Evolutionary conservation across 1,139 yeast species (phyloP).

Genomic region (Nadsonia starkeyi-henricii): DNA sequence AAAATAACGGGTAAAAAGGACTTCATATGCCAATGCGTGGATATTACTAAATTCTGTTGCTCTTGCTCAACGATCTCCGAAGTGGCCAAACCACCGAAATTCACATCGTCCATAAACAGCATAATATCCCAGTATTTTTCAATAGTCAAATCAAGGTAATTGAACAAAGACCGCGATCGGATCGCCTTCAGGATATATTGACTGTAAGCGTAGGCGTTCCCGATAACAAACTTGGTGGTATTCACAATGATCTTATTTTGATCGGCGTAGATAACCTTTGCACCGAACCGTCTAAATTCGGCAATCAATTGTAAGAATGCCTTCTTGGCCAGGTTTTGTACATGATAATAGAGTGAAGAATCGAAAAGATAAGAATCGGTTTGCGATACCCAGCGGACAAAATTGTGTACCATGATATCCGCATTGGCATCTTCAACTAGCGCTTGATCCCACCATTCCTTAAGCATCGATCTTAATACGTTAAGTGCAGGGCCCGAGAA

Average conservation of each 20-base stretch:
- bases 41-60: slow-evolving; percentile 43
- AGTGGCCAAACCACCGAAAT: slow-evolving; percentile 76
- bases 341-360: slow-evolving; percentile 68
- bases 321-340: slow-evolving; percentile 75
- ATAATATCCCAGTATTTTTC: slow-evolving; percentile 79
- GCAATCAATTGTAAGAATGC: slow-evolving; percentile 69
- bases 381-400: slow-evolving; percentile 80
- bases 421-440: slow-evolving; percentile 54
- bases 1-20: slow-evolving; percentile 60
- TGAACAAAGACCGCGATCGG: slow-evolving; percentile 68
- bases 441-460: slow-evolving; percentile 93
- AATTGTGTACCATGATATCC: slow-evolving; percentile 70
- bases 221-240: slow-evolving; percentile 68
- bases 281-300: slow-evolving; percentile 68
- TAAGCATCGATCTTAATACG: slow-evolving; percentile 61
- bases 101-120: slow-evolving; percentile 89
- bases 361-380: slow-evolving; percentile 64
- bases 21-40: slow-evolving; percentile 71
- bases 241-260: slow-evolving; percentile 60
- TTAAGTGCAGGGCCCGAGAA: slow-evolving; percentile 66
- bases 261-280: slow-evolving; percentile 67
- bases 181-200: slow-evolving; percentile 71
- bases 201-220: slow-evolving; percentile 87
- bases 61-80: slow-evolving; percentile 20
- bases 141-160: slow-evolving; percentile 63